Evolutionary conservation across 2,329 filamentous ascomycete species (phyloP).

Genomic region (Colletotrichum tabaci): DNA sequence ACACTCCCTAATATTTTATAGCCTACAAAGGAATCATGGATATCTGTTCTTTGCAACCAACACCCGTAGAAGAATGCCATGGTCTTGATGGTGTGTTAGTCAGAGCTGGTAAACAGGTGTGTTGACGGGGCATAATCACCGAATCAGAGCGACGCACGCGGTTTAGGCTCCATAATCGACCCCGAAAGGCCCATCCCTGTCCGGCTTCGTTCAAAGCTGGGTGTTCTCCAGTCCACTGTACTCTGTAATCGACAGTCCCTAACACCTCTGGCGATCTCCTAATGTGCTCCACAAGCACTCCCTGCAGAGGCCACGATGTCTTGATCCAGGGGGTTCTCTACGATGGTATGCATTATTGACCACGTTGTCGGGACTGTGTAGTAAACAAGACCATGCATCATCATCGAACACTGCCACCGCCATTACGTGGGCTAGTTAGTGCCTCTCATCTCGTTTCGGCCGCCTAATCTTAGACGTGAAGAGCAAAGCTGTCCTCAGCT

Average conservation of each 20-base stretch:
- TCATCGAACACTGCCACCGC: conserved; percentile 36
- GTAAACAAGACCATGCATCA: background rate
- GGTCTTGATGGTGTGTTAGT: background rate
- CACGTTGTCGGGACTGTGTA: conserved; percentile 18
- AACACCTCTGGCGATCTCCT: conserved; percentile 7
- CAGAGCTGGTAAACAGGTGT: background rate
- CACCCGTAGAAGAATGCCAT: background rate
- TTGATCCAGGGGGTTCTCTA: background rate
- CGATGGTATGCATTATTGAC: background rate
- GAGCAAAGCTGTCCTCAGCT: conserved; percentile 13
- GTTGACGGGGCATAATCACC: conserved; percentile 3
- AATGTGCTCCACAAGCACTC: background rate
- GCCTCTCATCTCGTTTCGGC: conserved; percentile 31
- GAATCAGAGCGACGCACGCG: conserved; percentile 5
- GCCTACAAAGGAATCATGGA: background rate
- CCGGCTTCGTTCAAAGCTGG: background rate
- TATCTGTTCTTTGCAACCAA: background rate
- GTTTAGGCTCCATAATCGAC: background rate
- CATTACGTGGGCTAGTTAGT: conserved; percentile 13
- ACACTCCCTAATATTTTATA: background rate
- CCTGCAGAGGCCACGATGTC: conserved; percentile 22
- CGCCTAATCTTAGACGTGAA: background rate
- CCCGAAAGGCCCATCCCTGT: conserved; percentile 20
- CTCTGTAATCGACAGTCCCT: conserved; percentile 6
- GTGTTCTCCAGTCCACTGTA: conserved; percentile 10